These are phyloP conservation scores for Rhamnella rubrinervis DNA, from an alignment of 331 rosid genomes.

Conservation along the genomic window DNA sequence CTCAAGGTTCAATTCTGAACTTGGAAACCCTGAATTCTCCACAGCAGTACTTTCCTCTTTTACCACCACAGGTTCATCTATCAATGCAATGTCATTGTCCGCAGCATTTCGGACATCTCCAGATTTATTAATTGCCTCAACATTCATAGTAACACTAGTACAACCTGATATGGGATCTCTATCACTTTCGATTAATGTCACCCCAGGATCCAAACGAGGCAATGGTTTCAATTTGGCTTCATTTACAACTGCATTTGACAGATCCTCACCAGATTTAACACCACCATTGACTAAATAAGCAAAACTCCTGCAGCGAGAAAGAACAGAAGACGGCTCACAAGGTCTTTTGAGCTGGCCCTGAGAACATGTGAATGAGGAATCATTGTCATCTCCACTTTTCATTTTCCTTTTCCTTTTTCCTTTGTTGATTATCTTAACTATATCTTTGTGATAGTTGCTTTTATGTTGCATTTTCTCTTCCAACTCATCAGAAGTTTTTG, in stretches of 20 bases:
- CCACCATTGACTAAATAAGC: constrained; percentile 24
- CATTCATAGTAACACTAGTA: constrained; percentile 21
- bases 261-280: constrained; percentile 35
- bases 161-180: constrained; percentile 34
- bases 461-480: constrained; percentile 27
- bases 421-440: constrained; percentile 11
- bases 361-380: constrained; percentile 15
- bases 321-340: constrained; percentile 38
- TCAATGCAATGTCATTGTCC: constrained; percentile 31
- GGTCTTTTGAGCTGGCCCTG: constrained; percentile 23
- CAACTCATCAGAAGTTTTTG: constrained; percentile 26
- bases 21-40: constrained; percentile 19
- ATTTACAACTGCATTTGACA: constrained; percentile 19
- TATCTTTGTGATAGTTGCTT: constrained; percentile 11
- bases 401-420: constrained; percentile 25
- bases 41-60: constrained; percentile 21
- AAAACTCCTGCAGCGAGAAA: constrained; percentile 40
- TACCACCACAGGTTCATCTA: constrained; percentile 7
- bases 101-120: constrained; percentile 26
- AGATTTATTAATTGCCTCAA: constrained; percentile 15
- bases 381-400: constrained; percentile 15
- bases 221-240: constrained; percentile 36
- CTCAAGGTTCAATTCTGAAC: constrained; percentile 24
- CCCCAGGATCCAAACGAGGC: constrained; percentile 37
- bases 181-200: constrained; percentile 27